These are phyloP conservation scores for Dictyostelium discoideum DNA, from an alignment of 78 protist species.

Conservation along the genomic window DNA sequence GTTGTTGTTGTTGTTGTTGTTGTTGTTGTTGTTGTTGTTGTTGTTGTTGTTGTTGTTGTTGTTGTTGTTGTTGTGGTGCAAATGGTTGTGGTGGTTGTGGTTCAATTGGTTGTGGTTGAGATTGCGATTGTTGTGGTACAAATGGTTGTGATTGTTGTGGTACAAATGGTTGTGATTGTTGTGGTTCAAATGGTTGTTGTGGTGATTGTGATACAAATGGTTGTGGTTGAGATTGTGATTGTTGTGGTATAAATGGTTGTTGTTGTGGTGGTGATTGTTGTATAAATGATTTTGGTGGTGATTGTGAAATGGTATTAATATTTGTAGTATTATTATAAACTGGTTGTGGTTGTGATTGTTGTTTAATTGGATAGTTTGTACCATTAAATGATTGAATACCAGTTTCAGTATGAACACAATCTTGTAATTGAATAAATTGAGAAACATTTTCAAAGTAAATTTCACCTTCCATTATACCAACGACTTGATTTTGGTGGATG, in stretches of 20 bases:
- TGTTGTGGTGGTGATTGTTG: not conserved
- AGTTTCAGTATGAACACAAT: conserved; percentile 52
- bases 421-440: conserved; percentile 22
- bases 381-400: conserved; percentile 47
- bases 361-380: not conserved
- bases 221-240: not conserved
- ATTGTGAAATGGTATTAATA: not conserved
- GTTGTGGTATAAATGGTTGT: not conserved
- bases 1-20: not conserved
- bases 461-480: conserved; percentile 71
- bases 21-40: not conserved
- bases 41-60: conserved; percentile 15
- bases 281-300: not conserved
- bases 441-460: conserved; percentile 51
- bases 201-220: not conserved
- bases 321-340: not conserved
- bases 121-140: not conserved
- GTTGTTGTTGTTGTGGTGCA: not conserved
- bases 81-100: not conserved
- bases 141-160: conserved; percentile 21
- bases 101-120: not conserved
- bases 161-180: not conserved
- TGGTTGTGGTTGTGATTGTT: not conserved
- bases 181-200: not conserved
- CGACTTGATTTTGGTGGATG: conserved; percentile 20